Percentiles rank a stretch among this genome's conserved stretches.
Conservation (phyloP, 208 protist species). For the Crithidia sp. region DNA sequence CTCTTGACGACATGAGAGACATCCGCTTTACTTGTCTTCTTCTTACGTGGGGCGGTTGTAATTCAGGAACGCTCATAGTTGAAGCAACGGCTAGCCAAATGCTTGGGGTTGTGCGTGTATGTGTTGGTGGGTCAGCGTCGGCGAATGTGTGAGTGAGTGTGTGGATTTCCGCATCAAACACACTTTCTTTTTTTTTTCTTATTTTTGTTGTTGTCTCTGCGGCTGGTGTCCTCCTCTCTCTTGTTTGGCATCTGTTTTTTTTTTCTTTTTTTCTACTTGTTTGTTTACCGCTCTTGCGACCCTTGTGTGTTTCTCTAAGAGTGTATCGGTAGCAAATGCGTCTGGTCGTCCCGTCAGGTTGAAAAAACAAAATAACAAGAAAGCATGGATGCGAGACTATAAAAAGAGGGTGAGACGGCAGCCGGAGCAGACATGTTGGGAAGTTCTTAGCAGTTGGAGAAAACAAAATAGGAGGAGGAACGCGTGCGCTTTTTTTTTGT, state of each 20-base stretch:
- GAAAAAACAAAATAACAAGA: background rate
- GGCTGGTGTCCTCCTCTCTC: background rate
- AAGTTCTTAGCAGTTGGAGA: conserved; percentile 17
- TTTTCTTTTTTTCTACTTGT: background rate
- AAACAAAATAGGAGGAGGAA: conserved; percentile 8
- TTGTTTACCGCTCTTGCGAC: background rate
- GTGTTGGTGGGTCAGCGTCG: background rate
- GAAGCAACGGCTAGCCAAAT: too few species aligned
- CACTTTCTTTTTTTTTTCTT: conserved; percentile 8
- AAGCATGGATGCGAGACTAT: too few species aligned
- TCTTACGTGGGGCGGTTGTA: too few species aligned
- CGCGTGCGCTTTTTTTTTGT: background rate
- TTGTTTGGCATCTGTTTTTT: background rate
- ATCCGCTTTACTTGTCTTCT: too few species aligned
- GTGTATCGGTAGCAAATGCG: too few species aligned
- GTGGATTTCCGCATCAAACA: background rate
- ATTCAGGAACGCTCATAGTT: too few species aligned
- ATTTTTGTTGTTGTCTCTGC: background rate
- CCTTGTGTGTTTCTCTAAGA: background rate
- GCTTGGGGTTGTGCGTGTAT: background rate
- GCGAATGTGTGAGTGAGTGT: conserved; percentile 17
- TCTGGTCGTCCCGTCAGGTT: background rate
- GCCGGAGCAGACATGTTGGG: background rate
- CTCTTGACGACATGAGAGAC: too few species aligned
- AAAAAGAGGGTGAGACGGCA: too few species aligned